Conservation (phyloP, 1,139 yeast species). For the Diutina mesorugosa region DNA sequence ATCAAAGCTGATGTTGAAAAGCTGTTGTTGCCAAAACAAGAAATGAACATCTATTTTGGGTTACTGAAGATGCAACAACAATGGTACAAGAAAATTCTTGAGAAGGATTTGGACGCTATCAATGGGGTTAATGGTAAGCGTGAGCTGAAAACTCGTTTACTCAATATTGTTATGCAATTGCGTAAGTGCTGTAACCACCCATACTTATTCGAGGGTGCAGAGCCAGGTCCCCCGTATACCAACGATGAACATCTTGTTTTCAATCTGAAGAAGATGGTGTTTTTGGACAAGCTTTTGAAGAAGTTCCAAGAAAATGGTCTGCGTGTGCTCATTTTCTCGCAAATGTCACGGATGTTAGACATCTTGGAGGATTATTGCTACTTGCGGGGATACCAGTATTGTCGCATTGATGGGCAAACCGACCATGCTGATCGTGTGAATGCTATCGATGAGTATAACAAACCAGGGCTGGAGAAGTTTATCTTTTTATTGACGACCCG, state of each 20-base stretch:
- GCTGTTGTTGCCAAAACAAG: conserved; percentile 81
- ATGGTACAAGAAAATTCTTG: conserved; percentile 83
- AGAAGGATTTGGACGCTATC: conserved; percentile 92
- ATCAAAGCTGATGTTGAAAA: conserved; percentile 90
- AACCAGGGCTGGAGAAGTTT: conserved; percentile 72
- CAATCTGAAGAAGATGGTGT: conserved; percentile 85
- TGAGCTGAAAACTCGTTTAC: conserved; percentile 79
- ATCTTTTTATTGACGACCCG: conserved; percentile 83
- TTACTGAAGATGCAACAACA: conserved; percentile 89
- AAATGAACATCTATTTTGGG: conserved; percentile 79
- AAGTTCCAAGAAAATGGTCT: conserved; percentile 71
- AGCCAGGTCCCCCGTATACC: conserved; percentile 97
- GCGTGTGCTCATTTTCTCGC: conserved; percentile 83
- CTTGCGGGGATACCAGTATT: conserved; percentile 72
- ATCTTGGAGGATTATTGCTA: conserved; percentile 87
- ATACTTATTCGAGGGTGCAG: conserved; percentile 93
- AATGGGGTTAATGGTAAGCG: conserved; percentile 83
- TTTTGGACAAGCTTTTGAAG: conserved; percentile 69
- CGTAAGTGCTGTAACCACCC: conserved; percentile 97
- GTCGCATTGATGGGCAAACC: conserved; percentile 93
- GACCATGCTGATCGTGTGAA: conserved; percentile 85
- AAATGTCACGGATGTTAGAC: conserved; percentile 87
- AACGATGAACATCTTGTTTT: conserved; percentile 87
- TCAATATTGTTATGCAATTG: conserved; percentile 92
- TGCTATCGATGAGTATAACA: conserved; percentile 87